A percentile compares a stretch with the other conserved stretches of the same genome.
phyloP scores from a whole-genome alignment of 2,329 filamentous ascomycete species.

The Exophiala oligosperma region DNA sequence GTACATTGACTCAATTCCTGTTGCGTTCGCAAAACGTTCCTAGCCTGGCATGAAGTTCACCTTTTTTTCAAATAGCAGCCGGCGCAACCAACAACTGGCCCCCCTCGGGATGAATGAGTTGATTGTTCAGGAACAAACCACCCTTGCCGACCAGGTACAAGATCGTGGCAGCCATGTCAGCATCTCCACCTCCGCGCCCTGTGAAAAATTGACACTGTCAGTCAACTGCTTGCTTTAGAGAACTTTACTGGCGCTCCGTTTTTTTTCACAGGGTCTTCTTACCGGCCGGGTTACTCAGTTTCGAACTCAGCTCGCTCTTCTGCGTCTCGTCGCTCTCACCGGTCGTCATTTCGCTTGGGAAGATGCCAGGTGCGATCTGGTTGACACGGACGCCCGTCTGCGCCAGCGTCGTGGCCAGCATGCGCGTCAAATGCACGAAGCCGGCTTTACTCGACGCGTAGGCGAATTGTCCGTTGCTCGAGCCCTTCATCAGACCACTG shows the following conservation, averaged over 20 bases:
- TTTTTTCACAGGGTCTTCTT: conserved; percentile 8
- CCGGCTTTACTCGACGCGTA: conserved; percentile 53
- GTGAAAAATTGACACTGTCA: background rate
- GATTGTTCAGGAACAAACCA: conserved; percentile 52
- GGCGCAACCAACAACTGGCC: conserved; percentile 18
- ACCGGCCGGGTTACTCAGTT: conserved; percentile 46
- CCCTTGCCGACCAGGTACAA: conserved; percentile 49
- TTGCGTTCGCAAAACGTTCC: background rate
- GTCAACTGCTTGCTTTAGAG: background rate
- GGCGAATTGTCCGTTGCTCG: conserved; percentile 52
- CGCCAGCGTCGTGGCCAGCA: conserved; percentile 56
- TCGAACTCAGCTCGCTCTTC: conserved; percentile 56
- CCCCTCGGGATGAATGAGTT: conserved; percentile 39
- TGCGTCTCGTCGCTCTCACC: conserved; percentile 52
- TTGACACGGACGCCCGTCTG: conserved; percentile 59
- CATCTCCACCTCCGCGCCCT: conserved; percentile 54
- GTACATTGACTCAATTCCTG: no score
- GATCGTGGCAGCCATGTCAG: conserved; percentile 59
- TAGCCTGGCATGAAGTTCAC: background rate
- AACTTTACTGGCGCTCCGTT: no score
- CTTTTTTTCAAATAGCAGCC: conserved; percentile 8
- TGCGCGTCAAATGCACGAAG: conserved; percentile 55
- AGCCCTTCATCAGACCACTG: conserved; percentile 53
- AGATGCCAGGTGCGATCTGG: conserved; percentile 58
- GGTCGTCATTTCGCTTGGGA: conserved; percentile 60